A percentile compares a stretch with the other conserved stretches of the same genome.
Evolutionary conservation across 2,329 filamentous ascomycete genomes (phyloP).

Genomic region (Beauveria australis): DNA sequence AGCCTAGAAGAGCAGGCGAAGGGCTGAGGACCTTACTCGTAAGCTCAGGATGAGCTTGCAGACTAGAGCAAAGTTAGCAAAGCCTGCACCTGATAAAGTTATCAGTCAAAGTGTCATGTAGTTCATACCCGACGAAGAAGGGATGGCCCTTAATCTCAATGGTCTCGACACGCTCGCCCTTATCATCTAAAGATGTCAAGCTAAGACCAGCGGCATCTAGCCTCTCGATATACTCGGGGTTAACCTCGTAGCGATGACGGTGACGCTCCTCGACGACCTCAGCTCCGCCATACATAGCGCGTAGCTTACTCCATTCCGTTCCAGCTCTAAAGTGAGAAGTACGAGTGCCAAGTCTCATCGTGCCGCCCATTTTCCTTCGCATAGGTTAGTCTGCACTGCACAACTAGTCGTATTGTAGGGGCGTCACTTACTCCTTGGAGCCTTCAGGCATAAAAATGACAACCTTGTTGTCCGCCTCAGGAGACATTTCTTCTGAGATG

Average conservation of each 20-base stretch:
- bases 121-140: conserved; percentile 53
- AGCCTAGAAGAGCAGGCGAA: conserved; percentile 58
- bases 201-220: conserved; percentile 62
- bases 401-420: too few species aligned
- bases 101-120: too few species aligned
- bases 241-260: conserved; percentile 85
- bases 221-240: conserved; percentile 64
- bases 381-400: too few species aligned
- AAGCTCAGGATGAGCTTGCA: conserved; percentile 89
- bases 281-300: conserved; percentile 60
- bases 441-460: conserved; percentile 89
- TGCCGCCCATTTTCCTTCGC: conserved; percentile 57
- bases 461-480: conserved; percentile 54
- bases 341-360: conserved; percentile 75
- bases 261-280: conserved; percentile 63
- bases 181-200: conserved; percentile 74
- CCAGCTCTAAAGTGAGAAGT: conserved; percentile 66
- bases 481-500: conserved; percentile 47
- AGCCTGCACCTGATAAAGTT: too few species aligned
- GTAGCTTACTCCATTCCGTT: conserved; percentile 71
- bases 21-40: conserved; percentile 66
- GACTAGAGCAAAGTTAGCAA: conserved; percentile 27
- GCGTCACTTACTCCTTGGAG: conserved; percentile 23
- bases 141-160: conserved; percentile 76
- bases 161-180: conserved; percentile 72